Evolutionary conservation across 176 grass and related monocot genomes (phyloP).

Genomic region (Oryza meyeriana): DNA sequence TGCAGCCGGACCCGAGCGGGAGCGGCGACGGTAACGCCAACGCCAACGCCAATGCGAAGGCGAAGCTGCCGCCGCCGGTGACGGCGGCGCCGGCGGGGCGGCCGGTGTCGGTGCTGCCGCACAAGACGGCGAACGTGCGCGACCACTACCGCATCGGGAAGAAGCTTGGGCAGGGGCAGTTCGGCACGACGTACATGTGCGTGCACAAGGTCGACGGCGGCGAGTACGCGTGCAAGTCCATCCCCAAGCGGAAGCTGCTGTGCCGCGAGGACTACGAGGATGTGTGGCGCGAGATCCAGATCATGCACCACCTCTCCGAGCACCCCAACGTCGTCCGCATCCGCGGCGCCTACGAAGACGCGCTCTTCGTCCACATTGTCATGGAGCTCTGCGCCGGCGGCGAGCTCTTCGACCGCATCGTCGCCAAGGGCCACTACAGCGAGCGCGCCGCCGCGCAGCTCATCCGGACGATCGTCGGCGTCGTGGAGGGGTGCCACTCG

Average conservation of each 20-base stretch:
- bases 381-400: constrained; percentile 97
- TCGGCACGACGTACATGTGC: constrained; percentile 91
- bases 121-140: constrained; percentile 91
- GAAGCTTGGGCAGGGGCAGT: constrained; percentile 94
- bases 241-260: constrained; percentile 91
- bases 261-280: constrained; percentile 94
- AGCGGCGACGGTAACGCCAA: neutral
- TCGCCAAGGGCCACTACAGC: constrained; percentile 88
- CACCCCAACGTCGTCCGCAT: constrained; percentile 88
- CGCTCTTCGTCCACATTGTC: constrained; percentile 92
- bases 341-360: constrained; percentile 82
- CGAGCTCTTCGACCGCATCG: constrained; percentile 94
- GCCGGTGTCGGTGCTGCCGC: constrained; percentile 75
- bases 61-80: constrained; percentile 20
- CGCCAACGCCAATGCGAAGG: constrained; percentile 32
- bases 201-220: constrained; percentile 61
- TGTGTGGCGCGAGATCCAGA: constrained; percentile 96
- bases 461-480: constrained; percentile 81
- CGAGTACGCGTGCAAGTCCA: constrained; percentile 97
- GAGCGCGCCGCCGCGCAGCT: constrained; percentile 76
- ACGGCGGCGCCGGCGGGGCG: constrained; percentile 31
- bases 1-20: constrained; percentile 48
- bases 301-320: constrained; percentile 97
- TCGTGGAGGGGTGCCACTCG: constrained; percentile 92
- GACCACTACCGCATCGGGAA: constrained; percentile 93